Evolutionary conservation across 176 grass and related monocot genomes (phyloP), one percentile per base, ranked within the genome.

Genomic region (Zizania latifolia): DNA sequence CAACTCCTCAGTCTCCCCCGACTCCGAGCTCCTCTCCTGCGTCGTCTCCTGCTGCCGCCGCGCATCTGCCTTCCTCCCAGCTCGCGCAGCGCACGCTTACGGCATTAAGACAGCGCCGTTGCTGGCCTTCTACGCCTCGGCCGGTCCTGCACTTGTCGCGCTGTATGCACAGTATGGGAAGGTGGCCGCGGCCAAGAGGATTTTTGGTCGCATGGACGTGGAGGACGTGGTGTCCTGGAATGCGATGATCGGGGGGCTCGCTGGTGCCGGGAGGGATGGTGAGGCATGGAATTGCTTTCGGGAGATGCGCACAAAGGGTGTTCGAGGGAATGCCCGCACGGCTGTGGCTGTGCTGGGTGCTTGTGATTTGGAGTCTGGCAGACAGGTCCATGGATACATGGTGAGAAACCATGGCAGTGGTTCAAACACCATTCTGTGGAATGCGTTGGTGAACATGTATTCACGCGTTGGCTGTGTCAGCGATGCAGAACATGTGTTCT

Each of bases 191-290:
- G 74, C 85, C 0, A 78, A 62, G 71, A 74, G 60, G n/a, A 53
- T 87, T 36, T 92, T 89, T 58, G 37, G 2, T 15, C 45, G 28
- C 46, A 83, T 89, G 81, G 81, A 85, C 31, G 73, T n/a, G 7
- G 66, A 48, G 7, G 93, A 92, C 57, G 89, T 74, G 39, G 86
- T 96, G 60, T 81, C 89, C 33, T 96, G 92, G 92, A 92, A 92
- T 78, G 74, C 92, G 10, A 65, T 87, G 80, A 83, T 96, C 27
- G 71, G 43, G 2, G 89, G 86, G 0, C 77, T 87, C 10, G 58
- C 72, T 29, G 61, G 37, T 21, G 71, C 72, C 0, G 81, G 81
- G 9, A 65, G 80, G 86, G 48, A 62, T 5, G 5, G 10, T 0
- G 70, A 76, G 61, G 89, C 85, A 22, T 76, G 88, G 78, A 43